Evolutionary conservation across 345 rosid species (phyloP), one percentile per base, ranked within the genome.

Genomic region (Sonneratia caseolaris): DNA sequence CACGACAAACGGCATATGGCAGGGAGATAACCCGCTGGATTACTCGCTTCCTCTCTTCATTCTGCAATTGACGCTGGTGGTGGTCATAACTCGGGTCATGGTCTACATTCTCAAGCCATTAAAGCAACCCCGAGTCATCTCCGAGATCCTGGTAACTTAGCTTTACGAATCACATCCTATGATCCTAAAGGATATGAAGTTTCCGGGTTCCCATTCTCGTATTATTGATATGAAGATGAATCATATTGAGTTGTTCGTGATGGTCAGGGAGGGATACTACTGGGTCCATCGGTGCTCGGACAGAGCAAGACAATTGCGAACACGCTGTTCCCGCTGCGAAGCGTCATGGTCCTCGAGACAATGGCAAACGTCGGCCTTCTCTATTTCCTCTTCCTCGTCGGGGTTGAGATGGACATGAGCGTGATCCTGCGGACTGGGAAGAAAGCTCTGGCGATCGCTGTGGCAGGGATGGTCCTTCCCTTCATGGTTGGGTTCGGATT

Each of bases 281-380:
- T 94, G 19, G 98, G 99, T 27, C 97, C 99, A 2, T 90, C 99
- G 0, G 87, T 87, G 15, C 86, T 92, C 1, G 97, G 97, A 24
- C 82, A 84, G 5, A 83, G 61, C 37, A 0, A 12, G 1, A 16
- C 1, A 45, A 84, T 90, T 11, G 82, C 92, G 8, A 69, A 71
- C 35, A 74, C 82, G 1, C 18, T 95, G 0, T 95, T 95, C 70
- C 99, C 99, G 11, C 78, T 86, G 0, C 79, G 91, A 73, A 90
- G 97, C 79, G 99, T 94, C 43, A 90, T 92, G 96, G 97, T 95
- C 74, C 97, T 95, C 27, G 97, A 95, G 79, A 91, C 97, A 68
- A 90, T 91, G 97, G 97, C 97, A 27, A 91, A 90, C 24, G 84
- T 95, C 2, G 97, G 99, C 47, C 91, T 95, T 51, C 85, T 95